Evolutionary conservation across 352 stramenopile genomes (phyloP).

Genomic region (Vaucheria bursata): DNA sequence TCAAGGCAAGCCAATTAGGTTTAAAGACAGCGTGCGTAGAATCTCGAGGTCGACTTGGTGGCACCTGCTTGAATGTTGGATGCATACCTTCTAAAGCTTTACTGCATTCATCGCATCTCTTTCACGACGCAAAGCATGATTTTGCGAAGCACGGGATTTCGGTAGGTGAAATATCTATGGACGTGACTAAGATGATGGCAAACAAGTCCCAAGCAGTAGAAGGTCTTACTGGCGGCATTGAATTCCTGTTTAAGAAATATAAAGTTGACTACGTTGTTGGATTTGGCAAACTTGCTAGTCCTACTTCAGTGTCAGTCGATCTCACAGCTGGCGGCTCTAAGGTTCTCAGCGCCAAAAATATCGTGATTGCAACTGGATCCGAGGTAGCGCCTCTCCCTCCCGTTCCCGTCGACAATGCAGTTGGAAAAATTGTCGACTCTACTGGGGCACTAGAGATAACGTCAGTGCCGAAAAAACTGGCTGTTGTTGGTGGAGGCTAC

Average conservation of each 20-base stretch:
- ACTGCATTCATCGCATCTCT: slow-evolving; percentile 88
- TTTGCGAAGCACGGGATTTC: slow-evolving; percentile 89
- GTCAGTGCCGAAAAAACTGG: slow-evolving; percentile 83
- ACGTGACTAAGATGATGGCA: slow-evolving; percentile 91
- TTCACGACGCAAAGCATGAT: slow-evolving; percentile 87
- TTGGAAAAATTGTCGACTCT: slow-evolving; percentile 95
- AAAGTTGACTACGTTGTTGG: slow-evolving; percentile 97
- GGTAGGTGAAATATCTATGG: slow-evolving; percentile 71
- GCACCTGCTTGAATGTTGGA: slow-evolving; percentile 97
- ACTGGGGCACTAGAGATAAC: slow-evolving; percentile 86
- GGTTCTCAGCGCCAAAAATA: slow-evolving; percentile 91
- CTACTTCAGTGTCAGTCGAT: slow-evolving; percentile 79
- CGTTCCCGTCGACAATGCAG: slow-evolving; percentile 91
- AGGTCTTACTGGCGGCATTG: slow-evolving; percentile 87
- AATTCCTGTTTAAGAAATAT: slow-evolving; percentile 98
- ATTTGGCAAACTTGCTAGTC: slow-evolving; percentile 77
- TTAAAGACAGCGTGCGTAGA: slow-evolving; percentile 97
- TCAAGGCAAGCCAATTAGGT: slow-evolving; percentile 93
- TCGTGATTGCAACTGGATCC: slow-evolving; percentile 67
- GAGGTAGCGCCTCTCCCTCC: slow-evolving; percentile 83
- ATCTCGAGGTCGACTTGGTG: slow-evolving; percentile 83
- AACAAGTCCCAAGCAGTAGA: slow-evolving; percentile 88
- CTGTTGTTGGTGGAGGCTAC: slow-evolving; percentile 91
- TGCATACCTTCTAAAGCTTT: slow-evolving; percentile 95
- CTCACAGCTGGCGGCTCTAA: slow-evolving; percentile 79